Evolutionary conservation across 805 yeast species (phyloP).

Genomic region (Metschnikowia lochheadii): DNA sequence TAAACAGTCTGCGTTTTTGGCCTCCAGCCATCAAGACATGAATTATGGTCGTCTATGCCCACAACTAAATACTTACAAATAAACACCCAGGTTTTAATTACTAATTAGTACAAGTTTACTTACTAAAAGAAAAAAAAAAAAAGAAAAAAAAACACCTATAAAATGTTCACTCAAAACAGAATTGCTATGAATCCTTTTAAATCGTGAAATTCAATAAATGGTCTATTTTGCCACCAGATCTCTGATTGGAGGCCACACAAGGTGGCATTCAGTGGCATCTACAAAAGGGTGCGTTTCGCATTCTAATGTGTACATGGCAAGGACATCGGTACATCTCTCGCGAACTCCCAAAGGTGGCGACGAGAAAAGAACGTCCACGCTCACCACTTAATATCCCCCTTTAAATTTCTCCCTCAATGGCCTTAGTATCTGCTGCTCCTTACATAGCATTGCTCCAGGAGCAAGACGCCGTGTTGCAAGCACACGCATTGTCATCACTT

Average conservation of each 20-base stretch:
- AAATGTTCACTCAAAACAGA: no score
- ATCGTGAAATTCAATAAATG: neutral
- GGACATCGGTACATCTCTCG: constrained; percentile 3
- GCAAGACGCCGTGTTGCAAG: constrained; percentile 68
- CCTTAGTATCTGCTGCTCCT: constrained; percentile 84
- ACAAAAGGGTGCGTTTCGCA: neutral
- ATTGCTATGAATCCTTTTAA: no score
- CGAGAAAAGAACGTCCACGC: constrained; percentile 6
- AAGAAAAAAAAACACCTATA: no score
- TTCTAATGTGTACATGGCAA: neutral
- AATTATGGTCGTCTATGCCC: neutral
- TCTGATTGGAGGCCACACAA: no score
- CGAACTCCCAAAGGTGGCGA: constrained; percentile 5
- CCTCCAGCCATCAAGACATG: neutral
- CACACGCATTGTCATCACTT: constrained; percentile 79
- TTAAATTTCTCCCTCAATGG: constrained; percentile 30
- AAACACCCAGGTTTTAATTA: neutral
- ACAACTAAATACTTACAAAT: neutral
- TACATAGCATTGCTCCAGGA: constrained; percentile 86
- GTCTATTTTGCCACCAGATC: no score
- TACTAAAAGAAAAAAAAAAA: no score
- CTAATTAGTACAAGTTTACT: no score
- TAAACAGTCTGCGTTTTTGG: neutral
- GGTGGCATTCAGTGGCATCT: neutral
- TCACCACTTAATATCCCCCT: neutral